Percentiles rank a stretch among this genome's conserved stretches.
Evolutionary conservation across 202 grass and related monocot species (phyloP).

Genomic region (Elaeis oleifera): DNA sequence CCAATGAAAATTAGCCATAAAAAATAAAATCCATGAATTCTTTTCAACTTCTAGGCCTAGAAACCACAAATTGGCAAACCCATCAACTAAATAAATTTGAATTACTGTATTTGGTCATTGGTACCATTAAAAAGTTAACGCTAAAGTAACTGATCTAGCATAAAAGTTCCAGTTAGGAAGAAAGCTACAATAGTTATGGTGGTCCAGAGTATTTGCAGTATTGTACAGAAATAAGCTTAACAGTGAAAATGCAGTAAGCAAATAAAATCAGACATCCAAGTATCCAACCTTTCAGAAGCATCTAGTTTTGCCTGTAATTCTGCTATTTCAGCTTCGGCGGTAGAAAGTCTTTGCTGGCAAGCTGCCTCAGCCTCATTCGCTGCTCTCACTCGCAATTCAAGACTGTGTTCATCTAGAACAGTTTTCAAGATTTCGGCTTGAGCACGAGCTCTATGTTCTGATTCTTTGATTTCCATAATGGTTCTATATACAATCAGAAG

Average conservation of each 20-base stretch:
- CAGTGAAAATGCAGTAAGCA: constrained; percentile 2
- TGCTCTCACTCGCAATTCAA: constrained; percentile 91
- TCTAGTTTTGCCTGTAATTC: constrained; percentile 60
- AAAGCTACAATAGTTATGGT: too few species aligned
- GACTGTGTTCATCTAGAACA: constrained; percentile 66
- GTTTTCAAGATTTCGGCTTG: constrained; percentile 65
- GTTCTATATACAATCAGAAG: constrained; percentile 40
- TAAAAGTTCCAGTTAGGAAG: too few species aligned
- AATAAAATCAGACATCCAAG: constrained; percentile 30
- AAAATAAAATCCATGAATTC: too few species aligned
- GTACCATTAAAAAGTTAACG: too few species aligned
- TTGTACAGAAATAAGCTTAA: not conserved
- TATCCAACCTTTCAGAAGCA: constrained; percentile 72
- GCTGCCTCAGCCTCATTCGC: constrained; percentile 93
- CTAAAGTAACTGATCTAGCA: too few species aligned
- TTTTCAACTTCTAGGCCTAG: too few species aligned
- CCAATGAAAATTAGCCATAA: too few species aligned
- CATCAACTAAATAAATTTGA: too few species aligned
- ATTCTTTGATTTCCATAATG: constrained; percentile 76
- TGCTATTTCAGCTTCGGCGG: constrained; percentile 70
- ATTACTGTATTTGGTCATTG: too few species aligned
- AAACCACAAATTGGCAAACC: too few species aligned
- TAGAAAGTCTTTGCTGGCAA: constrained; percentile 73
- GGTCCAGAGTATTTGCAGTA: too few species aligned
- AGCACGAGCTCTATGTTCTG: constrained; percentile 58